Base-by-base conservation (phyloP, 2,329 filamentous ascomycete genomes). In the Pestalotiopsis fici region DNA sequence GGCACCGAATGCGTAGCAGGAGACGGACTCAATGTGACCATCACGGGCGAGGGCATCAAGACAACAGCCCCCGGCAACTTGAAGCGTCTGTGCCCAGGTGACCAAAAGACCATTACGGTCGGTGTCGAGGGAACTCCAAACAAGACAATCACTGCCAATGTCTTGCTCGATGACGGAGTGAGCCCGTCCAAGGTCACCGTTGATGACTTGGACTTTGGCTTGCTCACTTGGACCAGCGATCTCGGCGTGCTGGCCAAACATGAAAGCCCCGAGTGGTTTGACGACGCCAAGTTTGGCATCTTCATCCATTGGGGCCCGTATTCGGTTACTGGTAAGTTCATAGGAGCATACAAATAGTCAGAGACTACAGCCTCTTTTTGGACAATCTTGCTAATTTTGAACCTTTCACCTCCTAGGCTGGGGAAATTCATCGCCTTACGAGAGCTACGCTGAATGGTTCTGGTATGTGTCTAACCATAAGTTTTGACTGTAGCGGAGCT, bases 251-350 rank as follows among this genome's bases (percentile, higher is more conserved):
- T 82, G 7, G 71, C 73, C 1, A 72, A 72, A 11, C 80, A 82
- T 61, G 75, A 77, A 71, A 81, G 79, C 21, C 85, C 85, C 0
- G 76, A 79, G 4, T 88, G 86, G 86, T 88, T 81, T 69, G 78
- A 85, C 64, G 78, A 82, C 62, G 83, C 79, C 27, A 88, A 88
- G 65, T 88, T 78, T 69, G 86, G 86, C 0, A 87, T 88, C 35
- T 87, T 88, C 69, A 85, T 87, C 39, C 86, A 88, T 66, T 88
- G 86, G 84, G 85, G 86, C 2, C 76, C 82, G 0, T 88, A 87
- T 71, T 75, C 83, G 0, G 85, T 87, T 3, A 65, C 66, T 59
- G 66, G 66, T 66, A n/a, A n/a, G n/a, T n/a, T n/a, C n/a, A n/a
- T n/a, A n/a, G n/a, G n/a, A n/a, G n/a, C n/a, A n/a, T n/a, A n/a